Percentiles rank a stretch among this genome's conserved stretches.
Conservation (phyloP, 2,329 filamentous ascomycete species). For the Colletotrichum chlorophyti region DNA sequence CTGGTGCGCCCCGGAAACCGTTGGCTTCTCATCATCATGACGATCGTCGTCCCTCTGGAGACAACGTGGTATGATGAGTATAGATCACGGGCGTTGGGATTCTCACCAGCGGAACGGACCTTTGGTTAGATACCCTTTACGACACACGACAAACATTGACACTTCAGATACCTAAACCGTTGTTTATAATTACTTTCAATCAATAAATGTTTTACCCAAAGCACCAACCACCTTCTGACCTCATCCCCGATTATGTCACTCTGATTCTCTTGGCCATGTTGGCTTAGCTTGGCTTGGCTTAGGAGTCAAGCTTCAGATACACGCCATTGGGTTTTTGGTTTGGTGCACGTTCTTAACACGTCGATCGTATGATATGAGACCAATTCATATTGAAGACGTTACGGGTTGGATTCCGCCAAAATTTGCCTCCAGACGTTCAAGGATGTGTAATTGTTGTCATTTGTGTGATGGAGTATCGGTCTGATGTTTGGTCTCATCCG, state of each 20-base stretch:
- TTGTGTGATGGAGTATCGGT: neutral
- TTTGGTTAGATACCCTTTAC: neutral
- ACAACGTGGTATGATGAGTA: conserved; percentile 6
- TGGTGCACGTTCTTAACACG: conserved; percentile 4
- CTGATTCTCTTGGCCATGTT: no score
- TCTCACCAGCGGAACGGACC: neutral
- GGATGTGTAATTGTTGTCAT: neutral
- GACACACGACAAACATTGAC: neutral
- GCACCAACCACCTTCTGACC: neutral
- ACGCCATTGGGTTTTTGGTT: neutral
- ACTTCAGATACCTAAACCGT: neutral
- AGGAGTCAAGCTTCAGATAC: conserved; percentile 1
- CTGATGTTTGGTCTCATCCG: no score
- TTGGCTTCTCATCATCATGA: neutral
- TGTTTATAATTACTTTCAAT: neutral
- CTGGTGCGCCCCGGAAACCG: conserved; percentile 15
- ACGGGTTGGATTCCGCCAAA: neutral
- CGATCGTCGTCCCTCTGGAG: neutral
- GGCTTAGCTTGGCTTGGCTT: conserved; percentile 11
- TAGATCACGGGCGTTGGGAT: neutral
- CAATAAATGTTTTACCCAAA: neutral
- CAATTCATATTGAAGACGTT: neutral
- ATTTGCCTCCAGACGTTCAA: no score
- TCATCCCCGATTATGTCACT: neutral
- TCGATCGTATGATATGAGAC: neutral